Percentiles rank a stretch among this genome's conserved stretches.
phyloP scores from a whole-genome alignment of 2,329 filamentous ascomycete genomes.

The Tolypocladium sp. region DNA sequence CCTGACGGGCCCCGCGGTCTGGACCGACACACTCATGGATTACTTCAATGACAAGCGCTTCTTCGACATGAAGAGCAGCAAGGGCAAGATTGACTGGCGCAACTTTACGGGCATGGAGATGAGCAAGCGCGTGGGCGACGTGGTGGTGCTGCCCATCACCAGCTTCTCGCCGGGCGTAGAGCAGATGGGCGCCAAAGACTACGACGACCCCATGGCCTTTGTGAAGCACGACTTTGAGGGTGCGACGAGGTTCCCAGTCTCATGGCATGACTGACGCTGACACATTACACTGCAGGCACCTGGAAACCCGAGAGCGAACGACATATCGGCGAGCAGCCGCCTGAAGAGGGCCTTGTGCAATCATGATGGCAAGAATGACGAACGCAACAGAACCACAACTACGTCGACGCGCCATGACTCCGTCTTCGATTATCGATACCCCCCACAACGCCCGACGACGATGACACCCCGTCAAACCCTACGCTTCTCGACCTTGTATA shows the following conservation, averaged over 20 bases:
- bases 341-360: conserved; percentile 9
- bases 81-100: conserved; percentile 68
- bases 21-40: conserved; percentile 86
- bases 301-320: conserved; percentile 68
- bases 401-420: not conserved
- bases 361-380: not conserved
- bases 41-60: conserved; percentile 90
- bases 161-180: conserved; percentile 92
- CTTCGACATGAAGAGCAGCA: conserved; percentile 68
- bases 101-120: conserved; percentile 83
- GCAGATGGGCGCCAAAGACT: conserved; percentile 84
- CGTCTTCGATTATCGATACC: not conserved
- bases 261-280: conserved; percentile 2
- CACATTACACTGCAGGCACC: conserved; percentile 40
- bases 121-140: conserved; percentile 84
- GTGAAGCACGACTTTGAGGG: conserved; percentile 96
- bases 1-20: conserved; percentile 86
- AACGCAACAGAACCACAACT: not conserved
- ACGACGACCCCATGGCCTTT: conserved; percentile 91
- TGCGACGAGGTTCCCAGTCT: conserved; percentile 27
- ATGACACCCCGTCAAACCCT: not conserved
- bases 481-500: not conserved
- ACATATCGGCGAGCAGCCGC: conserved; percentile 49
- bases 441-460: not conserved
- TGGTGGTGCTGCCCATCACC: conserved; percentile 89